Evolutionary conservation across 2,329 filamentous ascomycete genomes (phyloP).

Genomic region (Teratosphaeria viscida): DNA sequence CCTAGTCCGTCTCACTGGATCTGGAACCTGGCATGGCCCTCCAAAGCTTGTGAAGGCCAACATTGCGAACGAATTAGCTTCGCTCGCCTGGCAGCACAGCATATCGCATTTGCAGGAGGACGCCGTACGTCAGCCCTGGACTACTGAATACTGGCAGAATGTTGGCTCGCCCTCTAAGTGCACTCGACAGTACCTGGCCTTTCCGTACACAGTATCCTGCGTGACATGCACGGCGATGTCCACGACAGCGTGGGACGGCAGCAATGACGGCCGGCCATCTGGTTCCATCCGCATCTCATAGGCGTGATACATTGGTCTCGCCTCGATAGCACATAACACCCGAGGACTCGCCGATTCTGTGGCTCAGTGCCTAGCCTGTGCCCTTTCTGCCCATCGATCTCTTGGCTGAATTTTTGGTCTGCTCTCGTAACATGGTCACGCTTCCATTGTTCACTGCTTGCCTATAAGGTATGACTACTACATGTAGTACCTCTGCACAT

Average conservation of each 20-base stretch:
- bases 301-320: not conserved
- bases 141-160: not conserved
- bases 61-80: not conserved
- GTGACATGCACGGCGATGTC: not conserved
- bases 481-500: too few relatives aligned
- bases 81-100: not conserved
- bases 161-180: not conserved
- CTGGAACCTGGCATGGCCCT: not conserved
- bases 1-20: not conserved
- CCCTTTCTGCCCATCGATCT: not conserved
- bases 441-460: not conserved
- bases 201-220: not conserved
- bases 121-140: not conserved
- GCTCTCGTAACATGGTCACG: not conserved
- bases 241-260: not conserved
- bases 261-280: not conserved
- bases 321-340: not conserved
- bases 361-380: not conserved
- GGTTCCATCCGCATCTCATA: not conserved
- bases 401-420: not conserved
- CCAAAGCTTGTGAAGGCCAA: not conserved
- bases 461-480: too few relatives aligned
- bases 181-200: too few relatives aligned
- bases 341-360: not conserved
- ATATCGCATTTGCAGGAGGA: not conserved